phyloP scores from a whole-genome alignment of 345 rosid species.

The Firmiana major region DNA sequence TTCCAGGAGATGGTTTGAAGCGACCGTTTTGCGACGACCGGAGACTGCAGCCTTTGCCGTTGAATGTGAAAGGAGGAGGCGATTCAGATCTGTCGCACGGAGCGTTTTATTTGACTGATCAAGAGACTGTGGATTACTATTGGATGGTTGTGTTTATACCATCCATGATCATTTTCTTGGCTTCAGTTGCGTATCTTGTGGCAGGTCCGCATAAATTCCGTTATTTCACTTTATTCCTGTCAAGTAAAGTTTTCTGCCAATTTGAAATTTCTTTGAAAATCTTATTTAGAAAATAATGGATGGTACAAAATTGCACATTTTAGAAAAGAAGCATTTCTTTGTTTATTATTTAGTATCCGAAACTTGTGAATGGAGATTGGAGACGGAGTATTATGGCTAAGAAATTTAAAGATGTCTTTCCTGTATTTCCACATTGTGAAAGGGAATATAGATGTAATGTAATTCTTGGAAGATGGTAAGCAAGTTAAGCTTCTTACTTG shows the following conservation, averaged over 20 bases:
- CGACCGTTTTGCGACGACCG: constrained; percentile 70
- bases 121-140: constrained; percentile 82
- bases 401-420: background rate
- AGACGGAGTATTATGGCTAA: background rate
- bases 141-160: constrained; percentile 89
- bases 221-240: background rate
- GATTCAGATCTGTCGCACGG: constrained; percentile 56
- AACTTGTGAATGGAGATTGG: background rate
- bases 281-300: background rate
- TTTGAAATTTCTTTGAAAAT: background rate
- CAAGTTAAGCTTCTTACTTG: background rate
- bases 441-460: background rate
- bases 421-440: background rate
- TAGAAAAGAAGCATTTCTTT: no score
- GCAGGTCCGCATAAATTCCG: background rate
- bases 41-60: constrained; percentile 52
- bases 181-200: constrained; percentile 3
- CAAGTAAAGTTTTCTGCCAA: no score
- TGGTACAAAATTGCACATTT: no score
- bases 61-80: constrained; percentile 42
- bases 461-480: background rate
- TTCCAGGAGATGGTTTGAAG: constrained; percentile 50
- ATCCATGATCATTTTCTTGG: constrained; percentile 11
- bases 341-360: background rate
- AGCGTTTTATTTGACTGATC: constrained; percentile 82